phyloP scores from a whole-genome alignment of 1,284 basidiomycete species.

The Puccinia polysora region DNA sequence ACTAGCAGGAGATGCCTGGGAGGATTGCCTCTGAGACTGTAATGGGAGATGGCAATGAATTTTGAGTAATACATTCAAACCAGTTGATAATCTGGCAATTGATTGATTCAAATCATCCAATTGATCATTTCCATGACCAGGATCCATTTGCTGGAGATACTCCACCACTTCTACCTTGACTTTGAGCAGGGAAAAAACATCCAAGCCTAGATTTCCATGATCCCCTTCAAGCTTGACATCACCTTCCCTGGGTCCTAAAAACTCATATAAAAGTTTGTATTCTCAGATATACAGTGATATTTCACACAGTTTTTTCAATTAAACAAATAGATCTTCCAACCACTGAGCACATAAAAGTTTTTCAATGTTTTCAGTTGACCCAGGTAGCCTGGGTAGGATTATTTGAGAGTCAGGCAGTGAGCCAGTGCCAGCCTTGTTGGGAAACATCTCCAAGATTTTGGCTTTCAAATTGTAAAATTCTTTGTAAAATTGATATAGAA shows the following conservation, averaged over 20 bases:
- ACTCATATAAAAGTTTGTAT: slow-evolving; percentile 72
- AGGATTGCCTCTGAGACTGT: neutral
- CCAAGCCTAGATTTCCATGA: slow-evolving; percentile 59
- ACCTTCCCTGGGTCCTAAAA: slow-evolving; percentile 79
- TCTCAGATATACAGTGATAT: slow-evolving; percentile 71
- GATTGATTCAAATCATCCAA: slow-evolving; percentile 8
- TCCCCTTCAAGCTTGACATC: slow-evolving; percentile 65
- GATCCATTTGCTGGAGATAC: slow-evolving; percentile 30
- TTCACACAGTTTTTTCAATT: slow-evolving; percentile 73
- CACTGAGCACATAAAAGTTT: slow-evolving; percentile 77
- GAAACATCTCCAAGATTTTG: slow-evolving; percentile 75
- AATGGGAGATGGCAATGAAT: neutral
- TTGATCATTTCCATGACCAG: neutral
- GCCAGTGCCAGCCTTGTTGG: slow-evolving; percentile 69
- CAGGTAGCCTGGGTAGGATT: slow-evolving; percentile 98
- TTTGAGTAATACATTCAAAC: slow-evolving; percentile 5
- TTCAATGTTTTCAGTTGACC: slow-evolving; percentile 74
- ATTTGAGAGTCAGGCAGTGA: slow-evolving; percentile 57
- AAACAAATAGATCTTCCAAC: slow-evolving; percentile 78
- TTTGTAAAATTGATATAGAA: slow-evolving; percentile 90
- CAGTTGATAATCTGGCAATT: neutral
- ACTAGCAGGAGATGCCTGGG: slow-evolving; percentile 41
- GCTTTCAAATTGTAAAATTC: slow-evolving; percentile 99
- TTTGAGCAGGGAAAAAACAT: slow-evolving; percentile 30
- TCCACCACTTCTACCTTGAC: slow-evolving; percentile 34